phyloP scores from a whole-genome alignment of 106 monocot species.

The Acorus calamus region DNA sequence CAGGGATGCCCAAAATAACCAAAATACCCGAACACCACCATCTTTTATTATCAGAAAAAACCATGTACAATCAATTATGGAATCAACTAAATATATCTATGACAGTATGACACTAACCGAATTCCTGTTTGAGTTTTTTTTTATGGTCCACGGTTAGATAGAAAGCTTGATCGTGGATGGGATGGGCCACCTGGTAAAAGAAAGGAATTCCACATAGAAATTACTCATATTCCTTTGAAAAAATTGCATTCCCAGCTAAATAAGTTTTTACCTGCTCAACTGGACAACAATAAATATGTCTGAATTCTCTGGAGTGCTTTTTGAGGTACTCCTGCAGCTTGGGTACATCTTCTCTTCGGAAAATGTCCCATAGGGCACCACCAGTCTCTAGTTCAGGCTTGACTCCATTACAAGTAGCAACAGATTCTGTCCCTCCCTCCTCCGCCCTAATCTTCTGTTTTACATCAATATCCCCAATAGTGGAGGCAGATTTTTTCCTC shows the following conservation, averaged over 20 bases:
- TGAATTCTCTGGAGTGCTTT: slow-evolving; percentile 56
- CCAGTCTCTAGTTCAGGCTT: slow-evolving; percentile 17
- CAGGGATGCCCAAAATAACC: too few relatives aligned
- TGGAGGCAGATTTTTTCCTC: neutral
- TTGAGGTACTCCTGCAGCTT: slow-evolving; percentile 58
- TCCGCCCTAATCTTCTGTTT: neutral
- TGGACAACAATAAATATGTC: slow-evolving; percentile 47
- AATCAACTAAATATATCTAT: neutral
- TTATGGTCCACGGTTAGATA: too few relatives aligned
- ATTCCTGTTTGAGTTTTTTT: slow-evolving; percentile 23
- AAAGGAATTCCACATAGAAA: too few relatives aligned
- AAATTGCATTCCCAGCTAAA: too few relatives aligned
- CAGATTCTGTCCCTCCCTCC: neutral
- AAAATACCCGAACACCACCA: too few relatives aligned
- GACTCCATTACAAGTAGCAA: neutral
- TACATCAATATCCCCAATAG: too few relatives aligned
- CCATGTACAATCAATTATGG: neutral
- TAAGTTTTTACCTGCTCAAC: too few relatives aligned
- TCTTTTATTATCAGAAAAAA: neutral
- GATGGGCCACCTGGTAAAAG: too few relatives aligned
- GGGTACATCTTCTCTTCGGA: slow-evolving; percentile 61
- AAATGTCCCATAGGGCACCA: slow-evolving; percentile 90
- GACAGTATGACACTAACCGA: neutral
- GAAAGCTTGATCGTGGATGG: too few relatives aligned
- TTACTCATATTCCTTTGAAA: too few relatives aligned